Evolutionary conservation across 2,329 filamentous ascomycete species (phyloP), one percentile per base, ranked within the genome.

Genomic region (Cercospora canescens): DNA sequence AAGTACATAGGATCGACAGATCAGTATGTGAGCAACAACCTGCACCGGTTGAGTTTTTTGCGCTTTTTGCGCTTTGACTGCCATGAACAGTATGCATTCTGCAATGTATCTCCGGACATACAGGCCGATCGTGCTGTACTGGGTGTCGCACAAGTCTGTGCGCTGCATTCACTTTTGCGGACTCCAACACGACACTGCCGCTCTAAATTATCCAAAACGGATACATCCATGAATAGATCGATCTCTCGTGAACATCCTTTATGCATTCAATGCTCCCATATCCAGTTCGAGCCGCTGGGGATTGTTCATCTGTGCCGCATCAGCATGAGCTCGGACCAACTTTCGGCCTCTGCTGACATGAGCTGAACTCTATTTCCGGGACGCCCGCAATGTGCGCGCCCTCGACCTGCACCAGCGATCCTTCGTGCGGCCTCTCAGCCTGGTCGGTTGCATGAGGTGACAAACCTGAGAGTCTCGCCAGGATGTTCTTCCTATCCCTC

Each of bases 121-220:
- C 41, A 71, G 70, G 39, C 70, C 69, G 50, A 71, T 56, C 50
- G 60, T 68, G 37, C 61, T 62, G 72, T 73, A 78, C 70, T 77
- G 77, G 66, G 77, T 78, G 67, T 77, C 77, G 65, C 72, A 74
- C 62, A 75, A 77, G 32, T 75, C 75, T n/a, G 26, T 32, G 21
- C 32, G n/a, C 28, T 37, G 35, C 34, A 30, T 18, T 50, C 39
- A 28, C 8, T 48, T 24, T 48, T 50, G 45, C 45, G 18, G 9
- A 28, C 24, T 24, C 21, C 6, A 7, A 50, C 18, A 28, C 45
- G 12, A 12, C 45, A 21, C 2, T 50, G 45, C 18, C 45, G 16
- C 24, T 12, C 21, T 16, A 50, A 2, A 50, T n/a, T 5, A 6
- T 24, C 4, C 24, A 9, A 12, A 28, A 50, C 45, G 16, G 5